phyloP scores from a whole-genome alignment of 2,329 filamentous ascomycete genomes.

The Penicillium griseofulvum region DNA sequence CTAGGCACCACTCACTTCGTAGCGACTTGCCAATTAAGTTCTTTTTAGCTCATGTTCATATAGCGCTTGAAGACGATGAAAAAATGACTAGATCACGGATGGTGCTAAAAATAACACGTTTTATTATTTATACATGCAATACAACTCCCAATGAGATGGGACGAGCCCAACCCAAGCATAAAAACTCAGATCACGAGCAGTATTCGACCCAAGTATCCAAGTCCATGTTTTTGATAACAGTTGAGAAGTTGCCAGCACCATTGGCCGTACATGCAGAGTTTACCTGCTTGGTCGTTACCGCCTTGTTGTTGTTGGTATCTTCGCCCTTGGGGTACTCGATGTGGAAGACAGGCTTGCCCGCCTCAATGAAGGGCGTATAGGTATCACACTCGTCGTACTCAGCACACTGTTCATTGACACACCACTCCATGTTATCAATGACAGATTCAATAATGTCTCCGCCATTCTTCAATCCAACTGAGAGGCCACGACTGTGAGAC shows the following conservation, averaged over 20 bases:
- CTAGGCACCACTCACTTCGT: not conserved
- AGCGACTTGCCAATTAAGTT: not conserved
- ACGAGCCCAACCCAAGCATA: not conserved
- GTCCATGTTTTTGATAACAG: constrained; percentile 63
- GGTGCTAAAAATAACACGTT: not conserved
- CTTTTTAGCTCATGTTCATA: not conserved
- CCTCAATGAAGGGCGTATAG: constrained; percentile 58
- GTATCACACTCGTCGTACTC: constrained; percentile 59
- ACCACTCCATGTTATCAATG: constrained; percentile 58
- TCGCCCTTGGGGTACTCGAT: constrained; percentile 66
- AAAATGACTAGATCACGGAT: not conserved
- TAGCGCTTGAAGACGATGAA: not conserved
- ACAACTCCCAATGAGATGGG: not conserved
- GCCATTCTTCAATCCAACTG: constrained; percentile 68
- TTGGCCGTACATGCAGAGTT: constrained; percentile 48
- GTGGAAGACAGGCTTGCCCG: constrained; percentile 67
- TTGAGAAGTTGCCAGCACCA: constrained; percentile 57
- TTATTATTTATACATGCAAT: constrained; percentile 9
- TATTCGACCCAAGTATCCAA: constrained; percentile 63
- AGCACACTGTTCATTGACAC: constrained; percentile 68
- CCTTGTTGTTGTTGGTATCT: constrained; percentile 33
- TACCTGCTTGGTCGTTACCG: constrained; percentile 36
- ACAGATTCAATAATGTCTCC: constrained; percentile 56
- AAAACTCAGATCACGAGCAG: constrained; percentile 38
- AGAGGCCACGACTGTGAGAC: constrained; percentile 55